A percentile compares a stretch with the other conserved stretches of the same genome.
These are phyloP conservation scores for Cairneyella variabilis DNA, from an alignment of 495 filamentous ascomycete species.

Conservation along the genomic window DNA sequence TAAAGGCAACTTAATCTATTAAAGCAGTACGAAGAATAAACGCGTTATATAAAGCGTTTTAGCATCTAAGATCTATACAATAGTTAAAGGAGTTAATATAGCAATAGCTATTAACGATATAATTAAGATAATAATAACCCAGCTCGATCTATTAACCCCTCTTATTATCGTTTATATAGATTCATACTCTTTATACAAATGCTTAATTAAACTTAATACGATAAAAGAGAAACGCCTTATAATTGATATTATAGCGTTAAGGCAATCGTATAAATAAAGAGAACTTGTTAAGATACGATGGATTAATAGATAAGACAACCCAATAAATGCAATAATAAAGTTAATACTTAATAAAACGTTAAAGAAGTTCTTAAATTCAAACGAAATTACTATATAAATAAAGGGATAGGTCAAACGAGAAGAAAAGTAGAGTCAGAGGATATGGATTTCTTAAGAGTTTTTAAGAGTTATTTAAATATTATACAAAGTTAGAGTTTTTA, in stretches of 20 bases:
- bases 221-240: conserved; percentile 17
- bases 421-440: neutral
- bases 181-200: too few species aligned
- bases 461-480: too few species aligned
- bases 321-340: conserved; percentile 19
- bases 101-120: too few species aligned
- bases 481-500: too few species aligned
- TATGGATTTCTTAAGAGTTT: neutral
- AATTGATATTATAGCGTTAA: conserved; percentile 8
- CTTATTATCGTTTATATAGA: too few species aligned
- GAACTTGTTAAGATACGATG: too few species aligned
- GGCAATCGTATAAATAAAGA: conserved; percentile 17
- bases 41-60: too few species aligned
- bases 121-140: too few species aligned
- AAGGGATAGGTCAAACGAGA: neutral
- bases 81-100: conserved; percentile 14
- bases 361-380: too few species aligned
- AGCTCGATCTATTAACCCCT: neutral
- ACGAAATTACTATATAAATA: neutral
- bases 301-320: conserved; percentile 17
- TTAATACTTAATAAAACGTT: neutral
- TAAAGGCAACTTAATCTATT: too few species aligned
- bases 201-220: conserved; percentile 8
- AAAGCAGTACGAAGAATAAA: conserved; percentile 15
- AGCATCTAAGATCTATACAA: conserved; percentile 19